These are phyloP conservation scores for Cavenderia fasciculata DNA, from an alignment of 78 protist species.

Conservation along the genomic window DNA sequence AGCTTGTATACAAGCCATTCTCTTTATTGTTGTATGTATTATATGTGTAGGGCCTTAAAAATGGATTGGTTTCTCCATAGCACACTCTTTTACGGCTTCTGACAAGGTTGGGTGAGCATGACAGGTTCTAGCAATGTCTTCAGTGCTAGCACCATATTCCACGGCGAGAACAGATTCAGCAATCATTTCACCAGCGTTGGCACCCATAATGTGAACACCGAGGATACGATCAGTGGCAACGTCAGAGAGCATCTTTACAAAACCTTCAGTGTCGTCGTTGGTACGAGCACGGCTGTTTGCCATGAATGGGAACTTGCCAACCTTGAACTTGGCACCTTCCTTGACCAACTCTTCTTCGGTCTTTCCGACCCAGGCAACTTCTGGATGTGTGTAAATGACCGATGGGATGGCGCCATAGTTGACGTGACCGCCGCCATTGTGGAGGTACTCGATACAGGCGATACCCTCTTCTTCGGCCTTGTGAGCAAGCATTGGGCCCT, in stretches of 20 bases:
- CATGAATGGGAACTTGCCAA: constrained; percentile 97
- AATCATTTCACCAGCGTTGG: constrained; percentile 95
- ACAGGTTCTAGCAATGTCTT: constrained; percentile 97
- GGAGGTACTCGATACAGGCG: constrained; percentile 88
- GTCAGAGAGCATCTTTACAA: constrained; percentile 95
- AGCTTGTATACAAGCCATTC: not conserved
- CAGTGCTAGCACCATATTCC: constrained; percentile 96
- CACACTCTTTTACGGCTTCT: constrained; percentile 99
- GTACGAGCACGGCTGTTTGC: constrained; percentile 99
- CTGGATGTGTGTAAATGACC: constrained; percentile 99
- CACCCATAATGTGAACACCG: constrained; percentile 96
- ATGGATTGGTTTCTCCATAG: constrained; percentile 96
- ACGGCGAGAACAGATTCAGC: constrained; percentile 95
- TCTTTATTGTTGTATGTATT: no score
- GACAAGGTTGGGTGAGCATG: constrained; percentile 99
- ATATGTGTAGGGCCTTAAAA: no score
- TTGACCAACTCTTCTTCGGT: constrained; percentile 97
- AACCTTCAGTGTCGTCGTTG: constrained; percentile 93
- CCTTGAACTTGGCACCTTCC: constrained; percentile 84
- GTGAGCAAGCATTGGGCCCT: constrained; percentile 99
- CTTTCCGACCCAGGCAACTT: constrained; percentile 99
- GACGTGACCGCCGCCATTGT: constrained; percentile 93
- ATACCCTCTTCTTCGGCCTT: constrained; percentile 99
- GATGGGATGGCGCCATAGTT: constrained; percentile 99
- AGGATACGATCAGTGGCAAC: constrained; percentile 91